A percentile compares a stretch with the other conserved stretches of the same genome.
Conservation (phyloP, 345 rosid species). For the Eucalyptus marginata region DNA sequence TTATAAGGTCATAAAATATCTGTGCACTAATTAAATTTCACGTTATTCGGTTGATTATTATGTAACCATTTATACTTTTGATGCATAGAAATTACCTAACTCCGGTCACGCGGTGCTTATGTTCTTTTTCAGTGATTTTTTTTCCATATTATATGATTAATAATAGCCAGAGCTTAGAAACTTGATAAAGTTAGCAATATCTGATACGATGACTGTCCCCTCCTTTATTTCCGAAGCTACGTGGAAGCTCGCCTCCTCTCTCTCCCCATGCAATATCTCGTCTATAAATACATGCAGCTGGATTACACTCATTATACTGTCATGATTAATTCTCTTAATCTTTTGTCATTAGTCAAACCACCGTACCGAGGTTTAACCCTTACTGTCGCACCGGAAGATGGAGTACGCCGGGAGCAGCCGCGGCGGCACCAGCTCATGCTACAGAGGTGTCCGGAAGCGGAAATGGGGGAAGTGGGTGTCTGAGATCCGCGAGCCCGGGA, state of each 20-base stretch:
- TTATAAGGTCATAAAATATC: neutral
- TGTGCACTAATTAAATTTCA: neutral
- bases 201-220: neutral
- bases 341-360: neutral
- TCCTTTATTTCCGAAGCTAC: slow-evolving; percentile 7
- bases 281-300: neutral
- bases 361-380: neutral
- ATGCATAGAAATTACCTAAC: neutral
- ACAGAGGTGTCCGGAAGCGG: slow-evolving; percentile 72
- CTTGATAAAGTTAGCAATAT: neutral
- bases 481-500: slow-evolving; percentile 84
- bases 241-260: slow-evolving; percentile 21
- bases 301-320: neutral
- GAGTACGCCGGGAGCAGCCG: neutral
- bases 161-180: neutral
- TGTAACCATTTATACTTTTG: neutral
- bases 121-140: neutral
- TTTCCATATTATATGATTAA: neutral
- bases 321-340: neutral
- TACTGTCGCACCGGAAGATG: neutral
- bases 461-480: slow-evolving; percentile 99
- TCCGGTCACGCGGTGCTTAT: neutral
- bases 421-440: neutral
- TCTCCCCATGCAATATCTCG: neutral
- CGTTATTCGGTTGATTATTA: neutral